Evolutionary conservation across 2,329 filamentous ascomycete species (phyloP).

Genomic region (Diaporthe humulicola): DNA sequence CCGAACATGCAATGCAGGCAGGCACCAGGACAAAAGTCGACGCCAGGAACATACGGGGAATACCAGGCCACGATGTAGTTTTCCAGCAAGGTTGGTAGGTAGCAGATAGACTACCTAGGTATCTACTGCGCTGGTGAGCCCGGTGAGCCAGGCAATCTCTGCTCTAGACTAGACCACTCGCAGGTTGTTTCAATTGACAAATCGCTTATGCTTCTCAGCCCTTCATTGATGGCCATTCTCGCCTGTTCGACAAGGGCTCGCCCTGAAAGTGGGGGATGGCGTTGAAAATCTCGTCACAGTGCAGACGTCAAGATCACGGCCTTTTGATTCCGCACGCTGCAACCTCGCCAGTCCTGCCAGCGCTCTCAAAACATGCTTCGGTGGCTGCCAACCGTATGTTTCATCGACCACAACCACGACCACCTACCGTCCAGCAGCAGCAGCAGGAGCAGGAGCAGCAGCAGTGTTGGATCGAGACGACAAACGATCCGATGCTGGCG

Average conservation of each 20-base stretch:
- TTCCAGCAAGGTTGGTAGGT: not conserved
- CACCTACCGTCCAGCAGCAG: not conserved
- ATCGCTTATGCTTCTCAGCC: conserved; percentile 22
- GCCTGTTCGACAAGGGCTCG: conserved; percentile 15
- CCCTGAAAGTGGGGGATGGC: conserved; percentile 31
- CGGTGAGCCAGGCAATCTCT: conserved; percentile 14
- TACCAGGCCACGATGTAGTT: not conserved
- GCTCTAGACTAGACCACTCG: conserved; percentile 36
- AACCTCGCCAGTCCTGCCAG: not conserved
- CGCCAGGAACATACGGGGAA: not conserved
- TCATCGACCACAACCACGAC: not conserved
- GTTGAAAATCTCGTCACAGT: conserved; percentile 33
- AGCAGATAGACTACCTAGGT: no score
- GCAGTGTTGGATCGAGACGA: not conserved
- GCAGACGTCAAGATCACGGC: conserved; percentile 10
- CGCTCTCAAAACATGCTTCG: not conserved
- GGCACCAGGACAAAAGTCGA: conserved; percentile 9
- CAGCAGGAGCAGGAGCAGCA: not conserved
- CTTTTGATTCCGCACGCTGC: not conserved
- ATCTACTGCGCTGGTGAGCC: not conserved
- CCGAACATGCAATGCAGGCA: conserved; percentile 25
- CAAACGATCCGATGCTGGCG: not conserved
- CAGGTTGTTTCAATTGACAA: conserved; percentile 20
- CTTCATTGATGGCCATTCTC: conserved; percentile 29
- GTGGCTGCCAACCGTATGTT: not conserved